Conservation (phyloP, 495 filamentous ascomycete genomes). For the Xylaria cubensis region DNA sequence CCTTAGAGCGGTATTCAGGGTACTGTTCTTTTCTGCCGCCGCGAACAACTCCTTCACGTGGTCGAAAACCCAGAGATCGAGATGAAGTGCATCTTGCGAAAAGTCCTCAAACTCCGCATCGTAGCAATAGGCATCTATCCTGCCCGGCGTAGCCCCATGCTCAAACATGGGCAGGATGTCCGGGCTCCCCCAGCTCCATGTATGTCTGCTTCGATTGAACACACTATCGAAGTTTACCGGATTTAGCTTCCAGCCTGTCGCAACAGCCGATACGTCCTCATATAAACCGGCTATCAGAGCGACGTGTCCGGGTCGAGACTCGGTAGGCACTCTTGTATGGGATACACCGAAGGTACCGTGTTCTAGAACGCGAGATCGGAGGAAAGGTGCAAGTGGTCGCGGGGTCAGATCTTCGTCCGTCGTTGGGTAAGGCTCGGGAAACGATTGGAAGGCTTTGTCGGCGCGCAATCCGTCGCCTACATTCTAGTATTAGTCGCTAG, state of each 20-base stretch:
- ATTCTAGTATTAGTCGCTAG: constrained; percentile 35
- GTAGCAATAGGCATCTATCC: constrained; percentile 86
- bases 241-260: constrained; percentile 98
- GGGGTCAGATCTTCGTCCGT: constrained; percentile 62
- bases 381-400: constrained; percentile 86
- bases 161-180: constrained; percentile 99
- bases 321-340: constrained; percentile 96
- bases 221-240: constrained; percentile 99
- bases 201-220: constrained; percentile 95
- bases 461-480: constrained; percentile 90
- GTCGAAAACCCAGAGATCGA: constrained; percentile 97
- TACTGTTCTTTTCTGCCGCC: constrained; percentile 75
- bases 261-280: constrained; percentile 97
- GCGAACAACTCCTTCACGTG: constrained; percentile 86
- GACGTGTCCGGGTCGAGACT: constrained; percentile 96
- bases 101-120: constrained; percentile 88
- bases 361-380: constrained; percentile 84
- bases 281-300: constrained; percentile 97
- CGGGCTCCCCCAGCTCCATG: constrained; percentile 99
- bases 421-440: constrained; percentile 84
- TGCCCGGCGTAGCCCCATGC: constrained; percentile 85
- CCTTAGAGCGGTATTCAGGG: constrained; percentile 74
- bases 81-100: constrained; percentile 74
- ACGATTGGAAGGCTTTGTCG: constrained; percentile 96
- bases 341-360: constrained; percentile 99